These are phyloP conservation scores for Lecanoromycetidae sp. DNA, from an alignment of 2,329 filamentous ascomycete species.

Conservation along the genomic window DNA sequence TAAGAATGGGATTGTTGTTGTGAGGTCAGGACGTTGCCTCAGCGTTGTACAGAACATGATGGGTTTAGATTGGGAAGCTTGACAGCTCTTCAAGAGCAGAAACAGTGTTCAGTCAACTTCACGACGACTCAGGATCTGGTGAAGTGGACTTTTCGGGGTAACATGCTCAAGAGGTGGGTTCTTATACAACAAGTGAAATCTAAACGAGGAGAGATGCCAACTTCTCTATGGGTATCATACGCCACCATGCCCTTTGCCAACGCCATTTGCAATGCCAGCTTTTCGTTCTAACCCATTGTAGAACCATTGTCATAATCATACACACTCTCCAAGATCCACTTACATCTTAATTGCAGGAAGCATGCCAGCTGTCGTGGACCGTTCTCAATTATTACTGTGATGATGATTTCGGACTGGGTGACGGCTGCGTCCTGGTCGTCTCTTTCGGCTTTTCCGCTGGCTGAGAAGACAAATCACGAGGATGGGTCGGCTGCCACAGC, in stretches of 20 bases:
- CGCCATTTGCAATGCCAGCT: not conserved
- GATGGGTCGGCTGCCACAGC: too few species aligned
- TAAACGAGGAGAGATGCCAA: conserved; percentile 10
- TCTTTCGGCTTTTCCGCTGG: too few species aligned
- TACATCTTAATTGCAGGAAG: too few species aligned
- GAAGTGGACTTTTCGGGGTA: not conserved
- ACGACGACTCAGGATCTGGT: not conserved
- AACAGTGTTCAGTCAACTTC: conserved; percentile 11
- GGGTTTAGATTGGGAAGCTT: conserved; percentile 1
- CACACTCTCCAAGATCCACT: not conserved
- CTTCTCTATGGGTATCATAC: conserved; percentile 9
- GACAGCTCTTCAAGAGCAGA: conserved; percentile 7
- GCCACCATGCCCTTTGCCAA: not conserved
- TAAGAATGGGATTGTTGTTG: conserved; percentile 27
- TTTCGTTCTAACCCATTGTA: too few species aligned
- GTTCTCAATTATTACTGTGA: too few species aligned
- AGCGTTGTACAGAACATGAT: conserved; percentile 33
- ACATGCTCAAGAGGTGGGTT: not conserved
- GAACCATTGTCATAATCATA: not conserved
- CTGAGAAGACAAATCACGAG: too few species aligned
- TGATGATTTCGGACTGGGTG: too few species aligned
- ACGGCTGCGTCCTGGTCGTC: too few species aligned
- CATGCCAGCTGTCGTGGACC: too few species aligned
- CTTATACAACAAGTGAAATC: not conserved
- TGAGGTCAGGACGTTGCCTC: conserved; percentile 29